Evolutionary conservation across 78 protist species (phyloP).

Genomic region (Dictyostelium intermedium): DNA sequence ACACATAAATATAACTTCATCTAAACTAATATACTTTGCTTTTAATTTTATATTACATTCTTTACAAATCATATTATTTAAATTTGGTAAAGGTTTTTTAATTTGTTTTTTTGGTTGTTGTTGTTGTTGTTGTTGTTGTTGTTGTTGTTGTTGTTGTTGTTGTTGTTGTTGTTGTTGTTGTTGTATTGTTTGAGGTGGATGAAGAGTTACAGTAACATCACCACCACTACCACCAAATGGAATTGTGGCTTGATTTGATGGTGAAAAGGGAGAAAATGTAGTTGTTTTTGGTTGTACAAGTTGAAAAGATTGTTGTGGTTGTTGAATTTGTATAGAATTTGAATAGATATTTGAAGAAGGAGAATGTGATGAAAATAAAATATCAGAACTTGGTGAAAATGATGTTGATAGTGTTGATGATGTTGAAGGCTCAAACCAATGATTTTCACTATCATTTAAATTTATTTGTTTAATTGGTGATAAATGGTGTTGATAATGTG

Average conservation of each 20-base stretch:
- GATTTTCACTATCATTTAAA: neutral
- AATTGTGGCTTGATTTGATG: neutral
- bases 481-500: neutral
- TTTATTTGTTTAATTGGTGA: neutral
- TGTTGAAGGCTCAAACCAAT: neutral
- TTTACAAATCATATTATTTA: neutral
- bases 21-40: neutral
- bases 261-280: neutral
- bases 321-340: neutral
- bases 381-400: neutral
- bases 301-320: neutral
- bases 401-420: neutral
- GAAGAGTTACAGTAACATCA: too few relatives aligned
- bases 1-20: neutral
- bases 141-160: neutral
- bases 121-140: neutral
- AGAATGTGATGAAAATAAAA: neutral
- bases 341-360: neutral
- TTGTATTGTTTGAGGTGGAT: neutral
- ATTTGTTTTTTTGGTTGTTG: neutral
- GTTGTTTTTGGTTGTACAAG: neutral
- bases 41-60: neutral
- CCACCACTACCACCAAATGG: too few relatives aligned
- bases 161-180: too few relatives aligned
- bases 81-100: neutral